phyloP scores from a whole-genome alignment of 2,329 filamentous ascomycete genomes.

The Paraconiothyrium brasiliense region DNA sequence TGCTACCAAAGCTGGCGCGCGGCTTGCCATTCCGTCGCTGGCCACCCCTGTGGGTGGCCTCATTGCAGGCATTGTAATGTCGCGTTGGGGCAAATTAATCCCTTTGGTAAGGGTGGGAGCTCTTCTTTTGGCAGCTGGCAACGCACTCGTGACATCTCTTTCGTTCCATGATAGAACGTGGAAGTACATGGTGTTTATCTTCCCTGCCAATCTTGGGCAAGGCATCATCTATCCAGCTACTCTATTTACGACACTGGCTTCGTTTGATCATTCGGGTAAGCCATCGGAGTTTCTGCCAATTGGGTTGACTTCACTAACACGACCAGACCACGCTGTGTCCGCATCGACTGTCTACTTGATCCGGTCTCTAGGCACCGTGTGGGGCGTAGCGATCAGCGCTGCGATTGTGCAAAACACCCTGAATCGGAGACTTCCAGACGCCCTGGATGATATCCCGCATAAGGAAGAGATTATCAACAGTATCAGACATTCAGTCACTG shows the following conservation, averaged over 20 bases:
- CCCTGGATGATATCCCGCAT: conserved; percentile 64
- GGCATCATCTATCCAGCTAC: conserved; percentile 59
- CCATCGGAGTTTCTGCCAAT: not conserved
- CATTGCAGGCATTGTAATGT: conserved; percentile 58
- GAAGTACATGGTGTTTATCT: conserved; percentile 58
- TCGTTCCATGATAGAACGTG: conserved; percentile 54
- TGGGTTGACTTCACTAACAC: not conserved
- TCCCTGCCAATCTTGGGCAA: conserved; percentile 58
- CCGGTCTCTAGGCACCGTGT: conserved; percentile 70
- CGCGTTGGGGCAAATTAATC: conserved; percentile 56
- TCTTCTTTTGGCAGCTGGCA: conserved; percentile 56
- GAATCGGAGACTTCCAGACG: conserved; percentile 62
- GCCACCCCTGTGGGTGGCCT: conserved; percentile 57
- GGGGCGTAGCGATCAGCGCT: conserved; percentile 70
- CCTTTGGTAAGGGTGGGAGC: conserved; percentile 53
- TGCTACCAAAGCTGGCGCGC: conserved; percentile 55
- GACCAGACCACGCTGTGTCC: conserved; percentile 68
- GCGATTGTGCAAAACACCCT: conserved; percentile 71
- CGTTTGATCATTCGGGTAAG: conserved; percentile 69
- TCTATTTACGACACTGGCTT: conserved; percentile 69
- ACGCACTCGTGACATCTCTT: conserved; percentile 52
- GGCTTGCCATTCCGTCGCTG: conserved; percentile 57
- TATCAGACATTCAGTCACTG: conserved; percentile 69
- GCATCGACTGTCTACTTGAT: conserved; percentile 72
- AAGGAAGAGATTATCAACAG: conserved; percentile 70